These are phyloP conservation scores for Corniculantispora saksenae DNA, from an alignment of 2,329 filamentous ascomycete genomes.

Conservation along the genomic window DNA sequence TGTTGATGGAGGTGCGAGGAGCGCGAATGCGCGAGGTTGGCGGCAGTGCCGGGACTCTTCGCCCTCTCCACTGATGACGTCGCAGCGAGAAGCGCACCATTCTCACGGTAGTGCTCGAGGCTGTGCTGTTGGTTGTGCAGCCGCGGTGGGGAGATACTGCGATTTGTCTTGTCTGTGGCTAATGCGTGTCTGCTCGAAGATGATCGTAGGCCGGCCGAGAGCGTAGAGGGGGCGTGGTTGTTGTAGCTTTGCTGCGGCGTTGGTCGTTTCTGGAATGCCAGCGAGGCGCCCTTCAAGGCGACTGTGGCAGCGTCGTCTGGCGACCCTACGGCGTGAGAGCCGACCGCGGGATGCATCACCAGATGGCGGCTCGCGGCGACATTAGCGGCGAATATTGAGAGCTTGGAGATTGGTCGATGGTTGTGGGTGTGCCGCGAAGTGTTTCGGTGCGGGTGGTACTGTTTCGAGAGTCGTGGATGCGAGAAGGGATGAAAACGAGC, in stretches of 20 bases:
- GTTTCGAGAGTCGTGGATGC: background rate
- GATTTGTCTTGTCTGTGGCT: background rate
- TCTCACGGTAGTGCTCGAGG: conserved; percentile 26
- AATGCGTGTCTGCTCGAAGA: background rate
- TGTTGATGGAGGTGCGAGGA: conserved; percentile 27
- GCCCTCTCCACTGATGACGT: conserved; percentile 33
- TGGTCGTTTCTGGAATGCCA: conserved; percentile 52
- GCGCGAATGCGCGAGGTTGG: conserved; percentile 21
- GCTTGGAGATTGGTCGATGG: background rate
- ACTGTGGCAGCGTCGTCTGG: conserved; percentile 43
- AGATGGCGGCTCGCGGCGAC: conserved; percentile 22
- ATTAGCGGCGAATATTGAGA: conserved; percentile 19
- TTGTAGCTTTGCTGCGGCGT: background rate
- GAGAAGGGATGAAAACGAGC: background rate
- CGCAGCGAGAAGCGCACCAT: conserved; percentile 48
- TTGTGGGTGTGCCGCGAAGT: background rate
- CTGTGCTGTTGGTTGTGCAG: conserved; percentile 24
- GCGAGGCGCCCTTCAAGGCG: conserved; percentile 55
- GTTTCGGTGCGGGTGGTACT: background rate
- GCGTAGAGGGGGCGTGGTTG: background rate
- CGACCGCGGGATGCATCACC: conserved; percentile 39
- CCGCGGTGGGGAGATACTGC: conserved; percentile 22
- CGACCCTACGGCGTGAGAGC: conserved; percentile 30
- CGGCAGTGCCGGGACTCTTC: conserved; percentile 15
- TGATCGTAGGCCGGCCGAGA: background rate